Conservation (phyloP, 495 filamentous ascomycete genomes). For the Aspergillus bertholletiae region DNA sequence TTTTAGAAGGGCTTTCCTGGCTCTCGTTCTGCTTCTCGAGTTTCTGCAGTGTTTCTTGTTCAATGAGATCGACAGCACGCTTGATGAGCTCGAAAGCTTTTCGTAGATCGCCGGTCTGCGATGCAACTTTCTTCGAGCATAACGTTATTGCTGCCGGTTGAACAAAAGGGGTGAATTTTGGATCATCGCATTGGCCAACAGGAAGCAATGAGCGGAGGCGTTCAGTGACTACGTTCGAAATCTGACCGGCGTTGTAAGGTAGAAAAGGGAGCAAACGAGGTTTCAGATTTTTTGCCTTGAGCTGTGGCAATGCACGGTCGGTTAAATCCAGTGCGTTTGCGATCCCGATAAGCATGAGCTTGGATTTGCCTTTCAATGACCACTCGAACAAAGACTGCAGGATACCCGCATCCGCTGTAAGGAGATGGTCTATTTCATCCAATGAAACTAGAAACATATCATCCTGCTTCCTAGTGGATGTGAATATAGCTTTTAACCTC, state of each 20-base stretch:
- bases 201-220: constrained; percentile 72
- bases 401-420: constrained; percentile 79
- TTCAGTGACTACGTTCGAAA: constrained; percentile 78
- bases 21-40: constrained; percentile 33
- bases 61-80: constrained; percentile 83
- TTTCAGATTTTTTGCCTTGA: constrained; percentile 88
- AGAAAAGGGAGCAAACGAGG: constrained; percentile 88
- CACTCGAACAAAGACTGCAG: constrained; percentile 92
- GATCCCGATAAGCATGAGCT: constrained; percentile 83
- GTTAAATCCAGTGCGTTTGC: constrained; percentile 96
- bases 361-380: constrained; percentile 75
- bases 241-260: constrained; percentile 87
- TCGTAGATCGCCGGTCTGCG: constrained; percentile 88
- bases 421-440: constrained; percentile 93
- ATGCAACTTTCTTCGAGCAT: constrained; percentile 88
- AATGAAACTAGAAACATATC: constrained; percentile 72
- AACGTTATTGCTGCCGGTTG: constrained; percentile 92
- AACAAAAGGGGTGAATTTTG: constrained; percentile 76
- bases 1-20: constrained; percentile 47
- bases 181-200: constrained; percentile 38
- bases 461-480: constrained; percentile 51
- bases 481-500: constrained; percentile 60
- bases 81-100: constrained; percentile 95
- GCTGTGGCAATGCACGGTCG: constrained; percentile 87
- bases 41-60: constrained; percentile 65